Base-by-base conservation (phyloP, 768 basidiomycete species). In the Collybiopsis luxurians region DNA sequence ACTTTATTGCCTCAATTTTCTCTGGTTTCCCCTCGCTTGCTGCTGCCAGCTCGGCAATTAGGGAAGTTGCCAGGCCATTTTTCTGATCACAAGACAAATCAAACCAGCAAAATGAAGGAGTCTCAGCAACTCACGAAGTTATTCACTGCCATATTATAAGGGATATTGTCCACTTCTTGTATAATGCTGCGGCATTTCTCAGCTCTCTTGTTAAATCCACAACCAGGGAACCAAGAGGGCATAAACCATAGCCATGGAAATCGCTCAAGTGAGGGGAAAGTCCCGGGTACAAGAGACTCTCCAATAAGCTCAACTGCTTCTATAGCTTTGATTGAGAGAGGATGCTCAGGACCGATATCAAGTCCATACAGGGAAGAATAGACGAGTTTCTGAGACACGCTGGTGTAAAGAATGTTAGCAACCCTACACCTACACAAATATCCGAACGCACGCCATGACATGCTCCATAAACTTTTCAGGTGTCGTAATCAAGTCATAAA, bases 171-270 rank as follows among this genome's bases (percentile, higher is more conserved):
- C 23, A 54, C 12, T n/a, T 54, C 53, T 15, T 54, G 3, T 2
- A 54, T 15, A 13, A 9, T 27, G 17, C 21, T 54, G 10, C 53
- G 21, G 15, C 23, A 44, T 13, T 28, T 15, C 1, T 54, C 24
- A 4, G 53, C 53, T 23, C 27, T 4, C n/a, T 17, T 12, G 42
- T 54, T 40, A 21, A 54, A 43, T 5, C 40, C 39, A 19, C 53
- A 40, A 2, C 53, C 53, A 28, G 53, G 53, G 11, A 54, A 42
- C 39, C 38, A 54, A 26, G 53, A 54, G 2, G 53, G 53, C 27
- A 54, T 19, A 28, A 9, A 54, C 5, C 38, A 24, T 11, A 54
- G 39, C 17, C n/a, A 54, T 40, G 53, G 39, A 24, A 43, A 38
- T 13, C n/a, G 50, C 4, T 51, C 38, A 15, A 40, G 6, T 9